A percentile compares a stretch with the other conserved stretches of the same genome.
Evolutionary conservation across 176 grass and related monocot species (phyloP).

Genomic region (Triticum monococcum): DNA sequence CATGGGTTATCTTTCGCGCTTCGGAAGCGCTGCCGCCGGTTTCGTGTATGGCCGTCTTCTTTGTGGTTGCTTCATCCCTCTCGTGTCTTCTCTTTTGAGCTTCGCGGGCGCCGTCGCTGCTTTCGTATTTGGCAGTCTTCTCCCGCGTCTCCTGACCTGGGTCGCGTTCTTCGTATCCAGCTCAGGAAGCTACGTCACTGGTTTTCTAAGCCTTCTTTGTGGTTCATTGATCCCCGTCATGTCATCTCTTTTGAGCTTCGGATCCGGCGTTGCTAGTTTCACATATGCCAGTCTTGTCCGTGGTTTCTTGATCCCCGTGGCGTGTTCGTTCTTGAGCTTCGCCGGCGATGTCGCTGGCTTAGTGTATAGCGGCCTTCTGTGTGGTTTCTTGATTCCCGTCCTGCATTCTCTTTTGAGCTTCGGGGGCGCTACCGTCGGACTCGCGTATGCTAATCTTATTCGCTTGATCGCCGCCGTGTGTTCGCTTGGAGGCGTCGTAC

Average conservation of each 20-base stretch:
- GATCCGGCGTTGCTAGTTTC: neutral
- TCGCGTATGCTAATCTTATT: neutral
- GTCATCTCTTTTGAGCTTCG: neutral
- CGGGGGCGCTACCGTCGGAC: neutral
- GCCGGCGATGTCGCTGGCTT: neutral
- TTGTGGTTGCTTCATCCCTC: too few species aligned
- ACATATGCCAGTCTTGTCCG: neutral
- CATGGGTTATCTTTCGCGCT: too few species aligned
- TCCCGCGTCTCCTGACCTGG: neutral
- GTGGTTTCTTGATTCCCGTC: neutral
- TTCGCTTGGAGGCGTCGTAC: neutral
- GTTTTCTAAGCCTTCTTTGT: too few species aligned
- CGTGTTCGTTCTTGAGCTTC: neutral
- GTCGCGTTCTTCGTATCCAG: fast-evolving
- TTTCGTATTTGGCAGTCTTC: neutral
- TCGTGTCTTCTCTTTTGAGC: neutral
- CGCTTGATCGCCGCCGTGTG: neutral
- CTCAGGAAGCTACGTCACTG: too few species aligned
- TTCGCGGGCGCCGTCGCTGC: neutral
- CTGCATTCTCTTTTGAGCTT: neutral
- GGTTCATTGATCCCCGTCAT: too few species aligned
- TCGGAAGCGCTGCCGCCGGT: too few species aligned
- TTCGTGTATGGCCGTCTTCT: too few species aligned
- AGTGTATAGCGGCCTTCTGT: neutral
- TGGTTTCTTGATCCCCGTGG: neutral